Evolutionary conservation across 2,329 filamentous ascomycete species (phyloP).

Genomic region (Monosporascus sp.): DNA sequence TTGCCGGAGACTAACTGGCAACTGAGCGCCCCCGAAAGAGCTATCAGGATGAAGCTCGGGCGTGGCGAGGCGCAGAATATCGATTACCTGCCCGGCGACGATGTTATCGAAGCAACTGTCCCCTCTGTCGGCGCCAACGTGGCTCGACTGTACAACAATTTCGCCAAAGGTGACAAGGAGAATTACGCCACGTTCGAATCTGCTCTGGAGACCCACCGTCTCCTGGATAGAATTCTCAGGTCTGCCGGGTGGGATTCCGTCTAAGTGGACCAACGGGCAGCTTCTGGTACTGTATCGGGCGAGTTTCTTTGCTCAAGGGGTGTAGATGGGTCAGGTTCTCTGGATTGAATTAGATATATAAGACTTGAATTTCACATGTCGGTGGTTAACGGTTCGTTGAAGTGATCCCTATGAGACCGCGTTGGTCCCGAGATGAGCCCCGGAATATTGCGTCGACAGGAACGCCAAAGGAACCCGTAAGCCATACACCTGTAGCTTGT

Average conservation of each 20-base stretch:
- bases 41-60: conserved; percentile 15
- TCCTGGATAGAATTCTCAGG: conserved; percentile 18
- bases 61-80: conserved; percentile 5
- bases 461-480: too few relatives aligned
- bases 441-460: too few relatives aligned
- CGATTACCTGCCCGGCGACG: conserved; percentile 5
- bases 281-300: too few relatives aligned
- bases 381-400: too few relatives aligned
- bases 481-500: too few relatives aligned
- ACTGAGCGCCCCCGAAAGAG: conserved; percentile 2
- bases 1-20: conserved; percentile 15
- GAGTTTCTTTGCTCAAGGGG: too few relatives aligned
- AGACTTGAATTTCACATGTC: too few relatives aligned
- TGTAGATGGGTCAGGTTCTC: too few relatives aligned
- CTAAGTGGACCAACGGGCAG: background rate
- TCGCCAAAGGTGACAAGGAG: conserved; percentile 13
- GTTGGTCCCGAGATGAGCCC: too few relatives aligned
- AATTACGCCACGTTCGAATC: conserved; percentile 14
- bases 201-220: conserved; percentile 14
- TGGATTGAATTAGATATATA: too few relatives aligned
- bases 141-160: conserved; percentile 15
- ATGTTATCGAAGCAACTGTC: conserved; percentile 5
- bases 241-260: conserved; percentile 19
- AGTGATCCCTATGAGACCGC: too few relatives aligned
- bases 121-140: conserved; percentile 11